Evolutionary conservation across 2,329 filamentous ascomycete species (phyloP), one percentile per base, ranked within the genome.

Genomic region (Fusarium newnesense): DNA sequence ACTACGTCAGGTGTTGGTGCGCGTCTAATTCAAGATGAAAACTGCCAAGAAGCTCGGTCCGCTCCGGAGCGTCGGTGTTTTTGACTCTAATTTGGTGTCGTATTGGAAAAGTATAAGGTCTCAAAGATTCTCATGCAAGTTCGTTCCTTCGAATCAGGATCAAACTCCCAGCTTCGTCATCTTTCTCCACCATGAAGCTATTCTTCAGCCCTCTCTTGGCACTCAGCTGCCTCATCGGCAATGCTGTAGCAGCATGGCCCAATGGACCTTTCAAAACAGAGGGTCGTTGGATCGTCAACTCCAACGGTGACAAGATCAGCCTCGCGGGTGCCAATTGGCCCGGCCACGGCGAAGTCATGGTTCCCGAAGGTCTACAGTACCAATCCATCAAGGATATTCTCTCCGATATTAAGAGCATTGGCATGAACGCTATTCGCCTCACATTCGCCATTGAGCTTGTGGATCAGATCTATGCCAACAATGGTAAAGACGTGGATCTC

Each of bases 391-490:
- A 83, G 42, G 81, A 79, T 12, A 87, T 92, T 40, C 85, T 91
- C 1, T 79, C 84, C 7, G 86, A 86, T 79, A 85, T 91, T 75
- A 90, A 89, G 75, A 85, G 85, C 66, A 76, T 91, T 1, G 89
- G 89, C 21, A 88, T 92, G 83, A 92, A 92, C 75, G 86, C 88
- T 4, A 86, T 92, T 32, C 88, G 90, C 4, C 80, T 92, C 46
- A 91, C 89, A 0, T 92, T 87, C 61, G 89, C 90, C 7, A 92
- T 88, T 64, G 86, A 92, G 76, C 88, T 92, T 87, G 82, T 92
- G 58, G 90, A 92, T 71, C 84, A 89, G 75, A 88, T 88, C 67
- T 85, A 87, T 47, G 82, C 79, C 61, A 86, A 87, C 61, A 81
- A 81, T n/a, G 85, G 84, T 13, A 65, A 80, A 30, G 87, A 89